These are phyloP conservation scores for Graphilbum sp. DNA, from an alignment of 2,329 filamentous ascomycete genomes.

Conservation along the genomic window DNA sequence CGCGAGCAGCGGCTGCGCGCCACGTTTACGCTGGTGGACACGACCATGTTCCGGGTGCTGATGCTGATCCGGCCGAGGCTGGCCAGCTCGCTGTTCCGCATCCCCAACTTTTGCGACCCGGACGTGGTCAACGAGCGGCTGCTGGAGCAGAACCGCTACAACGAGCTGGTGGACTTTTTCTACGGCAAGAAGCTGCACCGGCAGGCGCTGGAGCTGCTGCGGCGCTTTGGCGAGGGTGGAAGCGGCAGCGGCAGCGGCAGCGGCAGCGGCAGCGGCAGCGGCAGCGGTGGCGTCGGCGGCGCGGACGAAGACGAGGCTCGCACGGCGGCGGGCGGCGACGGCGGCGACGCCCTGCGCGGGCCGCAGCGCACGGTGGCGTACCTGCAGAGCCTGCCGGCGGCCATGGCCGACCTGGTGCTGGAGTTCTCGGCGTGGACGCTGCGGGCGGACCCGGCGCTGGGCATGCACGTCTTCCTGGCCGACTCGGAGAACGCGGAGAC, in stretches of 20 bases:
- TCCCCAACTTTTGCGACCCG: slow-evolving; percentile 94
- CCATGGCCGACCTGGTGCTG: slow-evolving; percentile 77
- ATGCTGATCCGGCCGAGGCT: slow-evolving; percentile 83
- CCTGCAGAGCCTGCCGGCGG: slow-evolving; percentile 73
- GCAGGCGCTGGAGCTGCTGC: slow-evolving; percentile 67
- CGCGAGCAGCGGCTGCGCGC: slow-evolving; percentile 56
- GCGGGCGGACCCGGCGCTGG: slow-evolving; percentile 50
- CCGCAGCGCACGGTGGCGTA: slow-evolving; percentile 76
- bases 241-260: slow-evolving; percentile 21
- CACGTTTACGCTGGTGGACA: slow-evolving; percentile 77
- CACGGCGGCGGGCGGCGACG: neutral
- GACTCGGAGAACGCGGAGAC: slow-evolving; percentile 93
- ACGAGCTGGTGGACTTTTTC: slow-evolving; percentile 92
- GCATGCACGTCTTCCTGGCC: slow-evolving; percentile 84
- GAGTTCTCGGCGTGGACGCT: slow-evolving; percentile 87
- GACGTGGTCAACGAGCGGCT: slow-evolving; percentile 88
- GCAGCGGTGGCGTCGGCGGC: no score
- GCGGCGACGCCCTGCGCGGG: slow-evolving; percentile 42
- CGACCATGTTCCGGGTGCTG: slow-evolving; percentile 82
- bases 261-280: neutral
- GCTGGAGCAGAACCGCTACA: slow-evolving; percentile 75
- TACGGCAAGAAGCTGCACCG: slow-evolving; percentile 88
- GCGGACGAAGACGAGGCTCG: no score
- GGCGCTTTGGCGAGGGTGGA: slow-evolving; percentile 63
- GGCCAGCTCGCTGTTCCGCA: slow-evolving; percentile 78